A percentile compares a stretch with the other conserved stretches of the same genome.
These are phyloP conservation scores for Geotrichum europaeum DNA, from an alignment of 1,139 yeast species.

Conservation along the genomic window DNA sequence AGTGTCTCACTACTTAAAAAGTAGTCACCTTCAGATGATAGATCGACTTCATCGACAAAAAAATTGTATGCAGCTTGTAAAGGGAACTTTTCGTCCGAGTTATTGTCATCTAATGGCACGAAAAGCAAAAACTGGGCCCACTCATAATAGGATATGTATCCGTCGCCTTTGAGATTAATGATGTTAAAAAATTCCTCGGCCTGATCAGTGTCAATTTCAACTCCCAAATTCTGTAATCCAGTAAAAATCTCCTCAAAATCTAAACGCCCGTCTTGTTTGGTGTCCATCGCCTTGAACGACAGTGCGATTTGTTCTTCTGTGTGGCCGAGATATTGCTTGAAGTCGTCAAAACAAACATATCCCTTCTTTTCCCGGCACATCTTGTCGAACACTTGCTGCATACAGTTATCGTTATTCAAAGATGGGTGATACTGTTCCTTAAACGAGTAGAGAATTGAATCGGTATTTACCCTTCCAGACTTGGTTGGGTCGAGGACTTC, in stretches of 20 bases:
- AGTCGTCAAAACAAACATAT: conserved; percentile 54
- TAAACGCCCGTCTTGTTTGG: conserved; percentile 69
- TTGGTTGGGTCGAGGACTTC: conserved; percentile 22
- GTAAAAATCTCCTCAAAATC: conserved; percentile 58
- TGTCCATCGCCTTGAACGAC: conserved; percentile 68
- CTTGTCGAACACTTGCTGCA: conserved; percentile 48
- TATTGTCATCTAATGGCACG: conserved; percentile 60
- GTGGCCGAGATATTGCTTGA: conserved; percentile 50
- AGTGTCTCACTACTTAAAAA: conserved; percentile 71
- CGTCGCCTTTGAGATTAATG: conserved; percentile 57
- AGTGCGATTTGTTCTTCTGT: conserved; percentile 65
- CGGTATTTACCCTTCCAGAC: conserved; percentile 22
- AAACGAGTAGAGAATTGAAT: conserved; percentile 25
- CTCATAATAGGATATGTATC: conserved; percentile 74
- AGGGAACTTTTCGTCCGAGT: conserved; percentile 35
- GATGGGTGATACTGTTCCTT: conserved; percentile 40
- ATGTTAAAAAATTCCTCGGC: conserved; percentile 55
- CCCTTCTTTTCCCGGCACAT: conserved; percentile 49
- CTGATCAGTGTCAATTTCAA: conserved; percentile 50
- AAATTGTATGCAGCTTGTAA: conserved; percentile 76
- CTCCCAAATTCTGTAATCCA: conserved; percentile 52
- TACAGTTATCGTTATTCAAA: conserved; percentile 55
- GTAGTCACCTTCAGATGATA: conserved; percentile 88
- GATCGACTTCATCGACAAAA: conserved; percentile 73
- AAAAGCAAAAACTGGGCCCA: conserved; percentile 77